A percentile compares a stretch with the other conserved stretches of the same genome.
These are phyloP conservation scores for Davidsoniella australis DNA, from an alignment of 2,329 filamentous ascomycete genomes.

Conservation along the genomic window DNA sequence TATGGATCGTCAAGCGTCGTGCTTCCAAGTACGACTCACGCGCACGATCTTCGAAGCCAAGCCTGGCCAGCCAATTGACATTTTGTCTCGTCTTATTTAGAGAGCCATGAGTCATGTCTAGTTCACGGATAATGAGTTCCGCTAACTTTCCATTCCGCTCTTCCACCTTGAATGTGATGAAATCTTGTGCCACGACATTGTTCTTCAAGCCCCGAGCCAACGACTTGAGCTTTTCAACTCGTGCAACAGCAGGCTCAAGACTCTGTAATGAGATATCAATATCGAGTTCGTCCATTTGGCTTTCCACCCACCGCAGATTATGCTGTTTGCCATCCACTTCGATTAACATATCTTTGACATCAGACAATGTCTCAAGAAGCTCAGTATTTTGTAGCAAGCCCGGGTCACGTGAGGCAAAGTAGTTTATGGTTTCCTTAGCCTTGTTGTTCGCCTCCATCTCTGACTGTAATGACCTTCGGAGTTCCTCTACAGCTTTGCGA, in stretches of 20 bases:
- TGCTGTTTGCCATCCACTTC: constrained; percentile 95
- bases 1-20: constrained; percentile 59
- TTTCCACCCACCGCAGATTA: constrained; percentile 88
- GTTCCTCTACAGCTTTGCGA: constrained; percentile 78
- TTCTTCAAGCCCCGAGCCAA: constrained; percentile 67
- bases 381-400: constrained; percentile 64
- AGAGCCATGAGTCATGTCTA: constrained; percentile 63
- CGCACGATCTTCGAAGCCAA: constrained; percentile 82
- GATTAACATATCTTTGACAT: constrained; percentile 74
- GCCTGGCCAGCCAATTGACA: constrained; percentile 64
- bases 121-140: constrained; percentile 55
- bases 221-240: constrained; percentile 69
- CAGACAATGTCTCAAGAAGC: constrained; percentile 59
- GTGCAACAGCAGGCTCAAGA: constrained; percentile 68
- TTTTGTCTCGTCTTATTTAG: constrained; percentile 63
- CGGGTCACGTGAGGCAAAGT: constrained; percentile 64
- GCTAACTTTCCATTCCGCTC: constrained; percentile 67
- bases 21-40: constrained; percentile 73
- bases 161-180: constrained; percentile 81
- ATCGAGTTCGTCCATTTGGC: constrained; percentile 87
- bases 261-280: constrained; percentile 86
- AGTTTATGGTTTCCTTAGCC: constrained; percentile 69
- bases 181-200: constrained; percentile 75
- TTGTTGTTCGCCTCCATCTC: constrained; percentile 80
- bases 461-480: constrained; percentile 68